Percentiles rank a stretch among this genome's conserved stretches.
phyloP scores from a whole-genome alignment of 2,329 filamentous ascomycete species.

The Grosmannia serpens region DNA sequence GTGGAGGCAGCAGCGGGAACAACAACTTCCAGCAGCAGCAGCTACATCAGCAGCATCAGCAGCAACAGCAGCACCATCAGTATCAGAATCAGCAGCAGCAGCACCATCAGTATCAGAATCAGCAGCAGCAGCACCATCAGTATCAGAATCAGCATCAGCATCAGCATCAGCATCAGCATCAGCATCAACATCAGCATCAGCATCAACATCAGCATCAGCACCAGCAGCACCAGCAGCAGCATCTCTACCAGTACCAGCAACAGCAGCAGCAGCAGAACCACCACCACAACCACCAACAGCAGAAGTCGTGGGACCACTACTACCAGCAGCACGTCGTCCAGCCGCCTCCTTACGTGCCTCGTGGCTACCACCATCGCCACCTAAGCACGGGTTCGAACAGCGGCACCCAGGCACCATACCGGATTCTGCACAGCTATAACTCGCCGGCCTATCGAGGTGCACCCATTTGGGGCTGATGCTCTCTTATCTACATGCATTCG shows the following conservation, averaged over 20 bases:
- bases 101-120: too few species aligned
- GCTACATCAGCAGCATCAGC: slow-evolving; percentile 15
- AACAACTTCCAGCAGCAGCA: slow-evolving; percentile 6
- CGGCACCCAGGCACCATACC: slow-evolving; percentile 27
- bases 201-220: not conserved
- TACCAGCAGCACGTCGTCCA: slow-evolving; percentile 19
- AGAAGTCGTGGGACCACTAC: slow-evolving; percentile 21
- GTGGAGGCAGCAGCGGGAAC: slow-evolving; percentile 12
- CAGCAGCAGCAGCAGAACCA: slow-evolving; percentile 8
- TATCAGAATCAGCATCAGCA: too few species aligned
- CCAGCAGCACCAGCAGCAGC: too few species aligned
- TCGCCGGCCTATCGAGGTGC: slow-evolving; percentile 43
- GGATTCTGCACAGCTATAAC: slow-evolving; percentile 47
- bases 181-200: slow-evolving; percentile 17
- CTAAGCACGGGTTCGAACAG: slow-evolving; percentile 23
- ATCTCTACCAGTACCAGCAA: too few species aligned
- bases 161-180: too few species aligned
- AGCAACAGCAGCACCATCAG: too few species aligned
- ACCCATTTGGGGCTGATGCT: slow-evolving; percentile 40
- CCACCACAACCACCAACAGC: slow-evolving; percentile 6
- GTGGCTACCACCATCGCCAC: slow-evolving; percentile 24
- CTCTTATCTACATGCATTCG: not conserved
- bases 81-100: too few species aligned
- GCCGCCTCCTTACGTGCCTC: slow-evolving; percentile 21
- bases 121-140: too few species aligned